phyloP scores from a whole-genome alignment of 2,329 filamentous ascomycete genomes.

The Incumbomyces delicatus region DNA sequence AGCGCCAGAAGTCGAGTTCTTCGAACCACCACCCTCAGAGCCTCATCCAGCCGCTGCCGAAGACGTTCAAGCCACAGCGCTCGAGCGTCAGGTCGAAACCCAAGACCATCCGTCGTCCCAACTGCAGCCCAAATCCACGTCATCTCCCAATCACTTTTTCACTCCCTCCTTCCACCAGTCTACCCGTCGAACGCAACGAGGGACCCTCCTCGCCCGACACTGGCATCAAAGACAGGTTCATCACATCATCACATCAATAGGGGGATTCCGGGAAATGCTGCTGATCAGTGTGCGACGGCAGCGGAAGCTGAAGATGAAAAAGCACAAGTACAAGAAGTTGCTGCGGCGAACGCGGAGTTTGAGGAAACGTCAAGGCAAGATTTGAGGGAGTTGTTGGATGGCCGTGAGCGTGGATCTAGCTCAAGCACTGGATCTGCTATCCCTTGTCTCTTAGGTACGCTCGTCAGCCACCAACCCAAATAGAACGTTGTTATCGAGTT shows the following conservation, averaged over 20 bases:
- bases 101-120: constrained; percentile 17
- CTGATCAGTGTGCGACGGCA: constrained; percentile 87
- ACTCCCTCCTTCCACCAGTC: constrained; percentile 37
- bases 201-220: constrained; percentile 43
- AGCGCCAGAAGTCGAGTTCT: constrained; percentile 34
- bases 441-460: too few relatives aligned
- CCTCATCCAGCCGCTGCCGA: not conserved
- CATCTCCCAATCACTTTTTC: constrained; percentile 21
- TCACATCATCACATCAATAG: not conserved
- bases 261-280: constrained; percentile 45
- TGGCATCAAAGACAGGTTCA: constrained; percentile 24
- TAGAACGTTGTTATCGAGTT: too few relatives aligned
- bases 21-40: constrained; percentile 30
- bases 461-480: too few relatives aligned
- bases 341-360: constrained; percentile 84
- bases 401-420: not conserved
- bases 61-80: constrained; percentile 18
- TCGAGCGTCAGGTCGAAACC: constrained; percentile 24
- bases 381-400: constrained; percentile 8
- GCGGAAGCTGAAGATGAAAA: constrained; percentile 98
- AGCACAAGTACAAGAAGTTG: constrained; percentile 99
- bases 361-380: constrained; percentile 70
- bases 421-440: too few relatives aligned
- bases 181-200: constrained; percentile 38
- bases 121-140: constrained; percentile 17